A percentile compares a stretch with the other conserved stretches of the same genome.
phyloP scores from a whole-genome alignment of 2,329 filamentous ascomycete genomes.

The Trichophyton rubrum region DNA sequence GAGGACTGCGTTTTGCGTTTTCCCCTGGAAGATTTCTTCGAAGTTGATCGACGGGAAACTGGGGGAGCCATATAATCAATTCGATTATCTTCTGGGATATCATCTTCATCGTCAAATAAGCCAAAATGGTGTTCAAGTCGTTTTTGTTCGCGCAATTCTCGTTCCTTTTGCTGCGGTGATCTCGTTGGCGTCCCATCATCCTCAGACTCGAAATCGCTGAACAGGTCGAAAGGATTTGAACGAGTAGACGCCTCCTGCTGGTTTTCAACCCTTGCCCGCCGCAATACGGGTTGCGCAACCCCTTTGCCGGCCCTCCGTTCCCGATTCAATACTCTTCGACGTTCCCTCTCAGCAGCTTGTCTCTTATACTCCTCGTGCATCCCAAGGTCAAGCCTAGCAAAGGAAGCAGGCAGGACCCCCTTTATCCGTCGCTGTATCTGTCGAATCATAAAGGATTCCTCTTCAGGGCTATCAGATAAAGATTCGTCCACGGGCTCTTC shows the following conservation, averaged over 20 bases:
- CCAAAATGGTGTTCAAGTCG: conserved; percentile 1
- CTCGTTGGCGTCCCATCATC: conserved; percentile 7
- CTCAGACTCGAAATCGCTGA: conserved; percentile 21
- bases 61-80: conserved; percentile 32
- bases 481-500: conserved; percentile 3
- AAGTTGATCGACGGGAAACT: conserved; percentile 15
- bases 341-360: conserved; percentile 8
- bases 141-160: not conserved
- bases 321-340: conserved; percentile 18
- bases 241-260: not conserved
- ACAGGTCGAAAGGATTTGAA: conserved; percentile 7
- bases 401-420: conserved; percentile 40
- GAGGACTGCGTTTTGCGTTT: conserved; percentile 5
- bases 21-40: conserved; percentile 13
- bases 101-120: conserved; percentile 17
- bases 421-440: conserved; percentile 31
- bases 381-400: conserved; percentile 31
- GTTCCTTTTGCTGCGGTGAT: not conserved
- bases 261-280: conserved; percentile 13
- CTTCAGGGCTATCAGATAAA: conserved; percentile 6
- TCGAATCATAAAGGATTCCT: conserved; percentile 20
- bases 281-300: conserved; percentile 15
- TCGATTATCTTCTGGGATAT: conserved; percentile 31
- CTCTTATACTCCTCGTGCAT: conserved; percentile 18
- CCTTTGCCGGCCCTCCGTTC: conserved; percentile 13